These are phyloP conservation scores for Shiraia sp. DNA, from an alignment of 2,329 filamentous ascomycete species.

Conservation along the genomic window DNA sequence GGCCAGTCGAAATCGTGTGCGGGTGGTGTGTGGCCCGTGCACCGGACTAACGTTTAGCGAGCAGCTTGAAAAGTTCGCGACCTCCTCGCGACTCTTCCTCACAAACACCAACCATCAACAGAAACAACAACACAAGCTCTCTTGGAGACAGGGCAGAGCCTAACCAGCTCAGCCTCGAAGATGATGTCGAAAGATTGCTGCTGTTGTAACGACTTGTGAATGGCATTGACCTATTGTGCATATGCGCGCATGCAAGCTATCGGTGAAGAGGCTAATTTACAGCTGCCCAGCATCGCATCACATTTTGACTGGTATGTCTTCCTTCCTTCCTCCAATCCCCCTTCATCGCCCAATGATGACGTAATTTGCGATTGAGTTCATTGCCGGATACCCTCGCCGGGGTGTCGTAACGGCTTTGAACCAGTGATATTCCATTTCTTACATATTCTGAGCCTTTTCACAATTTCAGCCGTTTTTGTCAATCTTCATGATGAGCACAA, in stretches of 20 bases:
- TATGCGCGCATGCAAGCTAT: too few species aligned
- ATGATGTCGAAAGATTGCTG: too few species aligned
- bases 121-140: neutral
- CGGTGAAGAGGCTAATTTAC: neutral
- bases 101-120: slow-evolving; percentile 2
- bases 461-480: neutral
- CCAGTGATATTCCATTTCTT: slow-evolving; percentile 92
- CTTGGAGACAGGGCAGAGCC: neutral
- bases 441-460: slow-evolving; percentile 85
- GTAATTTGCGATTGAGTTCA: slow-evolving; percentile 99
- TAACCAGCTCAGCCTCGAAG: too few species aligned
- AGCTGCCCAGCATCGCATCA: slow-evolving; percentile 4
- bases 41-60: slow-evolving; percentile 8
- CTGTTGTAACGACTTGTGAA: too few species aligned
- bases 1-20: slow-evolving; percentile 13
- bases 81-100: slow-evolving; percentile 13
- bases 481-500: neutral
- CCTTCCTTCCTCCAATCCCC: slow-evolving; percentile 6
- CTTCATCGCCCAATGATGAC: slow-evolving; percentile 69
- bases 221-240: too few species aligned
- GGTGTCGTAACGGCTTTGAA: slow-evolving; percentile 76
- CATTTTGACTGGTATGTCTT: slow-evolving; percentile 25
- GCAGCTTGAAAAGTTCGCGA: slow-evolving; percentile 15
- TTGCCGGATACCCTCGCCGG: slow-evolving; percentile 88
- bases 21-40: neutral